phyloP scores from a whole-genome alignment of 2,329 filamentous ascomycete species.

The Aspergillus japonicus region DNA sequence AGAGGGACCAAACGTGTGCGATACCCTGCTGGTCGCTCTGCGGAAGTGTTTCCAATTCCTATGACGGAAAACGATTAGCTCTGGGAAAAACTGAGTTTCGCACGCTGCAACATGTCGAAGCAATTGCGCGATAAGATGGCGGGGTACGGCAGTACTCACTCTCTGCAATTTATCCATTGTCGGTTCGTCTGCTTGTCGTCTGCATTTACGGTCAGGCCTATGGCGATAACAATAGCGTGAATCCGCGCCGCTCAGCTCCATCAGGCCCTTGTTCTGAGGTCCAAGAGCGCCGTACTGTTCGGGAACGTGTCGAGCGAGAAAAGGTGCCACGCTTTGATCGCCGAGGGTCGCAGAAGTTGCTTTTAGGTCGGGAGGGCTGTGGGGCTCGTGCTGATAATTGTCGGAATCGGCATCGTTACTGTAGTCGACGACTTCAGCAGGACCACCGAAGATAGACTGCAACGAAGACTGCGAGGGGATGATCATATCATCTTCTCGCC shows the following conservation, averaged over 20 bases:
- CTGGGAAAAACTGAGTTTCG: background rate
- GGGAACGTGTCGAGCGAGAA: slow-evolving; percentile 87
- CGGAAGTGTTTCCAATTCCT: slow-evolving; percentile 80
- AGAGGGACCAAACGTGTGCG: slow-evolving; percentile 95
- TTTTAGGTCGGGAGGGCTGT: slow-evolving; percentile 37
- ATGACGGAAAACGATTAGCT: background rate
- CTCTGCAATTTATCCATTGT: slow-evolving; percentile 95
- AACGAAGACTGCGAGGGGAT: slow-evolving; percentile 12
- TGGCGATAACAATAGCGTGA: slow-evolving; percentile 97
- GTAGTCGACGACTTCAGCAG: slow-evolving; percentile 16
- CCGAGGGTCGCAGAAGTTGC: slow-evolving; percentile 60
- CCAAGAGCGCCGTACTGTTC: slow-evolving; percentile 80
- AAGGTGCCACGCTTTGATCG: slow-evolving; percentile 78
- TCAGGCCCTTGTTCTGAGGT: slow-evolving; percentile 22
- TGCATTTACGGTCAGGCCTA: slow-evolving; percentile 88
- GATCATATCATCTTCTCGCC: background rate
- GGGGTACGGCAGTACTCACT: slow-evolving; percentile 50
- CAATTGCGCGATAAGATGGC: background rate
- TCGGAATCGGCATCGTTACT: slow-evolving; percentile 21
- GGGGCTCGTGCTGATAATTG: slow-evolving; percentile 23
- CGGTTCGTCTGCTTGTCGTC: slow-evolving; percentile 86
- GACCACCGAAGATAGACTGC: slow-evolving; percentile 24
- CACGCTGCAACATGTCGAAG: background rate
- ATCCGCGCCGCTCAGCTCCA: slow-evolving; percentile 56
- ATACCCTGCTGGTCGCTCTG: slow-evolving; percentile 90